A percentile compares a stretch with the other conserved stretches of the same genome.
Evolutionary conservation across 306 rosid species (phyloP).

Genomic region (Pueraria montana): DNA sequence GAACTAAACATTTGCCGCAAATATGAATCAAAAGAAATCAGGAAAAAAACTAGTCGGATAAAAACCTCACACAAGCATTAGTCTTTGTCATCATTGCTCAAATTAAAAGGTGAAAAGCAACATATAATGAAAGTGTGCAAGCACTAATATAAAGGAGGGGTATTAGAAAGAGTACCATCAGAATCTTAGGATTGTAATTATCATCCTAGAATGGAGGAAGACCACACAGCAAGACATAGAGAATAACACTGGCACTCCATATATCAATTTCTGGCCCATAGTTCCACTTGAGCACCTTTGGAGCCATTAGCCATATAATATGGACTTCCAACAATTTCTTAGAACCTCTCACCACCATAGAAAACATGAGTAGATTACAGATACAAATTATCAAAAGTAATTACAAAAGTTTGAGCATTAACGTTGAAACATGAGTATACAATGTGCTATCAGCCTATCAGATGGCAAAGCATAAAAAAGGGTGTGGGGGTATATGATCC

Average conservation of each 20-base stretch:
- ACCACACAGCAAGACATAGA: conserved; percentile 52
- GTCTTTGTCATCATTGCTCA: background rate
- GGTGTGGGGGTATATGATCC: background rate
- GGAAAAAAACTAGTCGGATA: background rate
- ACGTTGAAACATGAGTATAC: background rate
- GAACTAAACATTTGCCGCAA: background rate
- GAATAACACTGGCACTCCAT: no score
- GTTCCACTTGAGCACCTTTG: no score
- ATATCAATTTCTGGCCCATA: no score
- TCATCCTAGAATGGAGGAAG: conserved; percentile 47
- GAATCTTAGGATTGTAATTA: no score
- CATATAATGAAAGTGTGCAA: background rate
- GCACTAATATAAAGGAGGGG: background rate
- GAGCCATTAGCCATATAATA: background rate
- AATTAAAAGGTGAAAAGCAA: background rate
- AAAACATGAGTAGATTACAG: conserved; percentile 1
- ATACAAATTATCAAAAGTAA: background rate
- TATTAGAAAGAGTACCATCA: no score
- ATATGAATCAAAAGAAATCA: background rate
- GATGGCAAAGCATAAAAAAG: background rate
- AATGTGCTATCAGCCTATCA: background rate
- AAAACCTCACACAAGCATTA: background rate
- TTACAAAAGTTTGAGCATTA: background rate
- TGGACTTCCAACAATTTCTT: conserved; percentile 88
- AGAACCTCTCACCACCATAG: conserved; percentile 60